Conservation (phyloP, 768 basidiomycete species). For the Auriscalpium vulgare region DNA sequence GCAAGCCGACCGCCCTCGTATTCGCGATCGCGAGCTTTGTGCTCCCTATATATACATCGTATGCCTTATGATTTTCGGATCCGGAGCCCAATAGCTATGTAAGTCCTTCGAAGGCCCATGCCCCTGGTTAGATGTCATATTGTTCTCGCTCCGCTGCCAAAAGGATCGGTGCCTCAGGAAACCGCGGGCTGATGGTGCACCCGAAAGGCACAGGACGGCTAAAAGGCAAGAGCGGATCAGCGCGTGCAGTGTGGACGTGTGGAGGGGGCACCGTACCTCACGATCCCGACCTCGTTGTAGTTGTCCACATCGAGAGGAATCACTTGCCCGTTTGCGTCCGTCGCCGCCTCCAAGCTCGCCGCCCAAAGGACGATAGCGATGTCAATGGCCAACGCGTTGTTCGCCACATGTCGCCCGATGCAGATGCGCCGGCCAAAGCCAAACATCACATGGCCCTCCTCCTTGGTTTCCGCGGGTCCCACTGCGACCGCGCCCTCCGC, state of each 20-base stretch:
- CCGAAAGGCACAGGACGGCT: conserved; percentile 6
- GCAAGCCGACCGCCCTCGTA: too few relatives aligned
- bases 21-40: too few relatives aligned
- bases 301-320: conserved; percentile 1
- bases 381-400: conserved; percentile 24
- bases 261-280: neutral
- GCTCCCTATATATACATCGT: too few relatives aligned
- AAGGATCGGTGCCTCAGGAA: neutral
- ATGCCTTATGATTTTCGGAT: too few relatives aligned
- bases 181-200: neutral
- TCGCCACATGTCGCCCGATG: conserved; percentile 8
- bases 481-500: conserved; percentile 12
- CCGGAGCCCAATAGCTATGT: too few relatives aligned
- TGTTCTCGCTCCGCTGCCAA: neutral
- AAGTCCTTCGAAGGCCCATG: too few relatives aligned
- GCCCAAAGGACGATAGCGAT: conserved; percentile 24
- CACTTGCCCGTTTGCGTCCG: neutral
- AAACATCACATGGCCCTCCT: conserved; percentile 20
- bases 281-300: neutral
- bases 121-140: neutral
- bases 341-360: conserved; percentile 7
- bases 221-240: neutral
- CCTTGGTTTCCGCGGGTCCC: conserved; percentile 17
- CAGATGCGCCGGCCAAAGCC: conserved; percentile 20
- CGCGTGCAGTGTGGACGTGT: neutral